phyloP scores from a whole-genome alignment of 257 asterid genomes.

The Anisodus tanguticus region DNA sequence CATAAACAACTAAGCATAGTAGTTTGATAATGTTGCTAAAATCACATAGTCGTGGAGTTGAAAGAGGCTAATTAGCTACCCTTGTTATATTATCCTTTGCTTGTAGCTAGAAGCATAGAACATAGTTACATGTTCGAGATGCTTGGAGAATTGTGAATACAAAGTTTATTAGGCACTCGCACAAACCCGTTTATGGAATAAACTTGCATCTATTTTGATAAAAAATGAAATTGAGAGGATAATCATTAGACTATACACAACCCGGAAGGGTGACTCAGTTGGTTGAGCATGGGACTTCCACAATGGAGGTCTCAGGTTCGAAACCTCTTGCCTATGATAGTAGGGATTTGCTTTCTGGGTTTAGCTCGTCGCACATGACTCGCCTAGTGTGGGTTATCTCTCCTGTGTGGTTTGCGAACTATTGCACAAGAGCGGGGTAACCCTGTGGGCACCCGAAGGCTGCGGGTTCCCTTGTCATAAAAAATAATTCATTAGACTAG shows the following conservation, averaged over 20 bases:
- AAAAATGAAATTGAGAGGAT: neutral
- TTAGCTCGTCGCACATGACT: too few species aligned
- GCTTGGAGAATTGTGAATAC: neutral
- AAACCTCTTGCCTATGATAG: too few species aligned
- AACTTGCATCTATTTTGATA: neutral
- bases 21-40: neutral
- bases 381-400: too few species aligned
- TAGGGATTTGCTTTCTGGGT: too few species aligned
- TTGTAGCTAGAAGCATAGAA: slow-evolving; percentile 2
- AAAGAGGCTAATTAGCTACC: neutral
- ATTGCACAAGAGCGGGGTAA: too few species aligned
- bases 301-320: too few species aligned
- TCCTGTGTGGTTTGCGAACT: too few species aligned
- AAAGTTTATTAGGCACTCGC: neutral
- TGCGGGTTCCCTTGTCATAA: too few species aligned
- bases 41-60: neutral
- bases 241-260: neutral
- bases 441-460: too few species aligned
- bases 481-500: neutral
- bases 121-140: neutral
- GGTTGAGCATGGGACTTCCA: too few species aligned
- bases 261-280: too few species aligned
- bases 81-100: neutral
- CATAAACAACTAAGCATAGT: neutral
- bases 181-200: neutral